Percentiles rank a stretch among this genome's conserved stretches.
phyloP scores from a whole-genome alignment of 345 rosid species.

The Arabis alpina region DNA sequence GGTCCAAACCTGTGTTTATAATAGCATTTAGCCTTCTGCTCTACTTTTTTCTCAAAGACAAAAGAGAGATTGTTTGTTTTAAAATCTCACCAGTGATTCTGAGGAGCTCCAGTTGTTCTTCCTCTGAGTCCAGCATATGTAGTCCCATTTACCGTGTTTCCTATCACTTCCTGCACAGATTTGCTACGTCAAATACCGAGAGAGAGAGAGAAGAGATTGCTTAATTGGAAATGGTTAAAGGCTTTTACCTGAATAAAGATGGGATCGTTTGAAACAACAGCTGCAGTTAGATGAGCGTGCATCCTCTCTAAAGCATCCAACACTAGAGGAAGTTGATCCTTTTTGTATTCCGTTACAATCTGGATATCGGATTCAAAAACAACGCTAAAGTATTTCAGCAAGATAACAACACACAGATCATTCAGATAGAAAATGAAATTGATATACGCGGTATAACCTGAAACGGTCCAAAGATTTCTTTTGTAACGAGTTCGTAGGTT shows the following conservation, averaged over 20 bases:
- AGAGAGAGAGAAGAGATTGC: neutral
- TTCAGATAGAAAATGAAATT: neutral
- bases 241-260: slow-evolving; percentile 76
- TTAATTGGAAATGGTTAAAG: slow-evolving; percentile 16
- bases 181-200: slow-evolving; percentile 11
- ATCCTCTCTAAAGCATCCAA: slow-evolving; percentile 85
- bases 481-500: slow-evolving; percentile 76
- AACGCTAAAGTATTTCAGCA: neutral
- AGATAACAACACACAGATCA: neutral
- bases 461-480: slow-evolving; percentile 95
- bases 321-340: slow-evolving; percentile 78
- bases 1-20: slow-evolving; percentile 83
- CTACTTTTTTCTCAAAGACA: slow-evolving; percentile 9
- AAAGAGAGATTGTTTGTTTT: neutral
- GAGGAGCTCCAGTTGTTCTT: slow-evolving; percentile 98
- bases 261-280: slow-evolving; percentile 90
- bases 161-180: slow-evolving; percentile 77
- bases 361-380: slow-evolving; percentile 42
- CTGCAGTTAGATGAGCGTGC: slow-evolving; percentile 98
- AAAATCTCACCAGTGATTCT: slow-evolving; percentile 82
- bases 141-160: slow-evolving; percentile 90
- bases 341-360: slow-evolving; percentile 84
- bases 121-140: slow-evolving; percentile 96
- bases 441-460: slow-evolving; percentile 55
- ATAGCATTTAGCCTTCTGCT: neutral